Evolutionary conservation across 306 rosid genomes (phyloP).

Genomic region (Sicyos edulis): DNA sequence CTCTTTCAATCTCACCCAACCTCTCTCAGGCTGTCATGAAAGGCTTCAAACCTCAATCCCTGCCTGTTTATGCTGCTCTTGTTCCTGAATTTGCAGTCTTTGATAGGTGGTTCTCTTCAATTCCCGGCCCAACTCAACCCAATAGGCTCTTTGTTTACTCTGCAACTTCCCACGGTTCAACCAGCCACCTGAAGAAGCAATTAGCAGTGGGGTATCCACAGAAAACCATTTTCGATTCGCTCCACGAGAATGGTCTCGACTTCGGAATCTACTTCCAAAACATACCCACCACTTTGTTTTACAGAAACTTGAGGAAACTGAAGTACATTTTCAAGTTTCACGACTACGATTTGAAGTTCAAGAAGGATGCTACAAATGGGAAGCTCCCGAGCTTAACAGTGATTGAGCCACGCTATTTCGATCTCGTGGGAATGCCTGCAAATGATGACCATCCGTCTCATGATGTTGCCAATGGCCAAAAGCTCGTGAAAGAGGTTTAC

Average conservation of each 20-base stretch:
- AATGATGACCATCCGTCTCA: constrained; percentile 98
- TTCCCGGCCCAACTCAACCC: constrained; percentile 98
- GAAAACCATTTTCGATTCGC: constrained; percentile 82
- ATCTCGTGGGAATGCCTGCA: constrained; percentile 61
- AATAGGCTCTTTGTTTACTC: constrained; percentile 92
- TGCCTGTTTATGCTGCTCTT: constrained; percentile 69
- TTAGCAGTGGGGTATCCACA: constrained; percentile 86
- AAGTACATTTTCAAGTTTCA: constrained; percentile 76
- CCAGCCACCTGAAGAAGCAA: constrained; percentile 81
- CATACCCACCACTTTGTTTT: constrained; percentile 80
- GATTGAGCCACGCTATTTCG: constrained; percentile 90
- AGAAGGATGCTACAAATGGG: constrained; percentile 70
- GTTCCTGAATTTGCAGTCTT: constrained; percentile 71
- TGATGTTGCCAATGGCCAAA: constrained; percentile 97
- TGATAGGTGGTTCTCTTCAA: constrained; percentile 93
- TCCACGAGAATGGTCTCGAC: constrained; percentile 56
- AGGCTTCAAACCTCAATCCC: constrained; percentile 75
- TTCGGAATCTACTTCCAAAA: constrained; percentile 79
- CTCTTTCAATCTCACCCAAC: constrained; percentile 60
- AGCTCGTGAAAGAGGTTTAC: constrained; percentile 81
- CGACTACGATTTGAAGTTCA: constrained; percentile 66
- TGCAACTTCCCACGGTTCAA: constrained; percentile 96
- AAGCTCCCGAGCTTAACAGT: constrained; percentile 79
- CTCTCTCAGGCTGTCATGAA: constrained; percentile 87
- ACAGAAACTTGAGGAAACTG: constrained; percentile 78